A percentile compares a stretch with the other conserved stretches of the same genome.
These are phyloP conservation scores for Hygrophoropsis aurantiaca DNA, from an alignment of 768 basidiomycete genomes.

Conservation along the genomic window DNA sequence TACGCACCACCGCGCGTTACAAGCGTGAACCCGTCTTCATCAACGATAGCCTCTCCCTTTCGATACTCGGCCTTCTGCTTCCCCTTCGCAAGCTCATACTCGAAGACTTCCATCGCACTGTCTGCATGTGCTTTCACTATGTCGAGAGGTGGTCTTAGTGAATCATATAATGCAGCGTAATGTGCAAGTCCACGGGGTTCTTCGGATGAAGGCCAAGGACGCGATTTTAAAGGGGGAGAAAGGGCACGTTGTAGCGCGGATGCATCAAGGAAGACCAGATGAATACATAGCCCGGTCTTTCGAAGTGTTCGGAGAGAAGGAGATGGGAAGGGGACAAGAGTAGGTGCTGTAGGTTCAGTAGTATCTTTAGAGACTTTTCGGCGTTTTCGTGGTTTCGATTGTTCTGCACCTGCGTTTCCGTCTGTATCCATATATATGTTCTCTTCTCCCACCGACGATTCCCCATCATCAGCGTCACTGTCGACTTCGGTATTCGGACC, in stretches of 20 bases:
- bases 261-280: conserved; percentile 70
- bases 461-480: conserved; percentile 26
- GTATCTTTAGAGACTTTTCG: conserved; percentile 21
- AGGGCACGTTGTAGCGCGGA: conserved; percentile 73
- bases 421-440: conserved; percentile 4
- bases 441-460: conserved; percentile 17
- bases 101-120: conserved; percentile 72
- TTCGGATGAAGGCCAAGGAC: conserved; percentile 64
- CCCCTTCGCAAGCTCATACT: conserved; percentile 54
- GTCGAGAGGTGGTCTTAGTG: conserved; percentile 76
- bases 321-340: conserved; percentile 61
- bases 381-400: conserved; percentile 23
- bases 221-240: conserved; percentile 48
- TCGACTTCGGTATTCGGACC: conserved; percentile 28
- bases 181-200: conserved; percentile 71
- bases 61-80: conserved; percentile 65
- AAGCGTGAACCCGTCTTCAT: conserved; percentile 93
- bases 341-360: conserved; percentile 36
- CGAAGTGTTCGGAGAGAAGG: conserved; percentile 53
- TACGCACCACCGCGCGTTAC: conserved; percentile 92
- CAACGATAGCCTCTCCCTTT: conserved; percentile 87
- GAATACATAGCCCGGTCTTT: conserved; percentile 65
- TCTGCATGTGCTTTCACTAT: conserved; percentile 78
- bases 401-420: background rate
- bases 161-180: conserved; percentile 61